Evolutionary conservation across 2,329 filamentous ascomycete species (phyloP).

Genomic region (Pseudogymnoascus sp.): DNA sequence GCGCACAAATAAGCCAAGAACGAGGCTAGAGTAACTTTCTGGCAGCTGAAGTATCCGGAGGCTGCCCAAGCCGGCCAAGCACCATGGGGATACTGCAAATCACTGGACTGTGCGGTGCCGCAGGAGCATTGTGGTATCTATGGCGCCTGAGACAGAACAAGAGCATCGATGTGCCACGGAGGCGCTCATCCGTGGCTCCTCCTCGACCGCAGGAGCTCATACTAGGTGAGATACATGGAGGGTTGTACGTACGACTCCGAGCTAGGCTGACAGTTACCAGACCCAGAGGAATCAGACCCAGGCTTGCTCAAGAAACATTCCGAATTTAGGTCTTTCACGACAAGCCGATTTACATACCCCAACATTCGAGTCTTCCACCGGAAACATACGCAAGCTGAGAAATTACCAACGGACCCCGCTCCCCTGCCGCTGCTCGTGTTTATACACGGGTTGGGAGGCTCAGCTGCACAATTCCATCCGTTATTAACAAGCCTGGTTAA

Average conservation of each 20-base stretch:
- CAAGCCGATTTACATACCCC: slow-evolving; percentile 58
- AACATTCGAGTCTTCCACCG: slow-evolving; percentile 76
- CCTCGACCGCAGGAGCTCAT: neutral
- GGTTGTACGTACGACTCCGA: neutral
- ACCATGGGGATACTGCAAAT: neutral
- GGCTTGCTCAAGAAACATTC: slow-evolving; percentile 73
- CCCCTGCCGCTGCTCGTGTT: slow-evolving; percentile 82
- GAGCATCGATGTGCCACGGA: neutral
- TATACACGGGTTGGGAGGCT: slow-evolving; percentile 89
- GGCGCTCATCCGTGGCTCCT: neutral
- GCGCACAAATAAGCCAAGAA: neutral
- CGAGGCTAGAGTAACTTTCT: neutral
- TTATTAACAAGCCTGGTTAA: slow-evolving; percentile 75
- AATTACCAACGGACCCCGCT: slow-evolving; percentile 63
- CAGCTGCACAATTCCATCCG: slow-evolving; percentile 76
- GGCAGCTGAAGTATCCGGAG: neutral
- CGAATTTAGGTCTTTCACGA: slow-evolving; percentile 62
- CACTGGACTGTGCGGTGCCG: neutral
- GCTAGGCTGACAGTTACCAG: slow-evolving; percentile 12
- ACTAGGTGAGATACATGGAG: neutral
- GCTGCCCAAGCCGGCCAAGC: neutral
- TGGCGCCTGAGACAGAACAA: neutral
- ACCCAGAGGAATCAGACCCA: slow-evolving; percentile 47
- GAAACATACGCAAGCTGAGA: slow-evolving; percentile 71
- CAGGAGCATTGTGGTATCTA: neutral